Percentiles rank a stretch among this genome's conserved stretches.
Conservation (phyloP, 805 yeast genomes). For the Cyberlindnera nakhonratchasimensis region DNA sequence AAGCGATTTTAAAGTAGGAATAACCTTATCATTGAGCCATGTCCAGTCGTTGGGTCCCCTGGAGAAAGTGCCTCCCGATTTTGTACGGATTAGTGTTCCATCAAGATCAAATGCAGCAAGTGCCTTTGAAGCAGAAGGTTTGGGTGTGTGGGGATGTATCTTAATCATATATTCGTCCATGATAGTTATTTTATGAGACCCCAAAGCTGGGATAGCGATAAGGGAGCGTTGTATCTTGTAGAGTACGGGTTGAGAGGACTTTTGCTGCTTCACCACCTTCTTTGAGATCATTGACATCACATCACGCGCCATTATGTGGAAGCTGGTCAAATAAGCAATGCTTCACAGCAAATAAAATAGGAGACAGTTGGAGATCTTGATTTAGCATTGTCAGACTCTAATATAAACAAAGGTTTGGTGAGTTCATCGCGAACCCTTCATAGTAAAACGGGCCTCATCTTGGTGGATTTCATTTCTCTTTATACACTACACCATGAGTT, state of each 20-base stretch:
- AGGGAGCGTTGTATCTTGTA: not conserved
- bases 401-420: constrained; percentile 1
- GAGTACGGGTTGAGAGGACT: not conserved
- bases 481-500: not conserved
- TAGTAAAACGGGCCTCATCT: not conserved
- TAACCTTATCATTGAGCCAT: constrained; percentile 45
- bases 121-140: constrained; percentile 1
- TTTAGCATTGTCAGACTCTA: not conserved
- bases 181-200: constrained; percentile 31
- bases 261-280: constrained; percentile 4
- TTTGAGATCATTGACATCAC: constrained; percentile 17
- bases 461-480: not conserved
- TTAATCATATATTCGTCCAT: constrained; percentile 43
- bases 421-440: no score
- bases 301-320: constrained; percentile 15
- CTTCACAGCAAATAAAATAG: not conserved
- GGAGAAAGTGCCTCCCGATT: constrained; percentile 58
- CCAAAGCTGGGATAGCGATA: not conserved
- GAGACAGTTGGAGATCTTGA: not conserved
- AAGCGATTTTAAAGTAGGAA: constrained; percentile 7
- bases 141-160: constrained; percentile 32
- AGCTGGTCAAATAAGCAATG: no score
- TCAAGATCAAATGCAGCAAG: constrained; percentile 85
- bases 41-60: constrained; percentile 70
- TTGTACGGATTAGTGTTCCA: constrained; percentile 68